phyloP scores from a whole-genome alignment of 768 basidiomycete species.

The Leccinum rimulosum region DNA sequence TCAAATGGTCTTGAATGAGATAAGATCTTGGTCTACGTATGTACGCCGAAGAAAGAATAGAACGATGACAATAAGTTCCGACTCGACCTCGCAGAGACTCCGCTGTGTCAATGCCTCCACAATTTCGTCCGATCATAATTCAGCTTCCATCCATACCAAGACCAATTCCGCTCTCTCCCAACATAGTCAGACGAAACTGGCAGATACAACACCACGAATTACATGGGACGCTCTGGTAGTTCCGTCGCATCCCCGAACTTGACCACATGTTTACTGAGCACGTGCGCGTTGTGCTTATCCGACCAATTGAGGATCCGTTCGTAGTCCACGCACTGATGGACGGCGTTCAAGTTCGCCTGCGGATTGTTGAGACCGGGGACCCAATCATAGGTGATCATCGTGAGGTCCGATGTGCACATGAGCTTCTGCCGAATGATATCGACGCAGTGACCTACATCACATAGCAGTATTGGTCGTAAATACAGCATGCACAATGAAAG shows the following conservation, averaged over 20 bases:
- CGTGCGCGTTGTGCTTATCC: not conserved
- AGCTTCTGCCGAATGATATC: conserved; percentile 5
- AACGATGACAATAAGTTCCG: not conserved
- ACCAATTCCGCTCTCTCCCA: not conserved
- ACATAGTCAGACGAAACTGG: not conserved
- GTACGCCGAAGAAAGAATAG: no score
- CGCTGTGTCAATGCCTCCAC: not conserved
- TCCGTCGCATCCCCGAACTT: not conserved
- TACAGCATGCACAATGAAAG: no score
- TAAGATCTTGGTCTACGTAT: no score
- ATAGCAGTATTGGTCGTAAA: not conserved
- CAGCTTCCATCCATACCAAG: not conserved
- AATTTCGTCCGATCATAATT: not conserved
- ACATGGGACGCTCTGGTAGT: not conserved
- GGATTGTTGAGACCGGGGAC: not conserved
- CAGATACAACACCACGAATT: not conserved
- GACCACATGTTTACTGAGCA: not conserved
- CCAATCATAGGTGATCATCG: conserved; percentile 1
- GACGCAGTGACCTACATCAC: not conserved
- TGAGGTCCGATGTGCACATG: conserved; percentile 3
- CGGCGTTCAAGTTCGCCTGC: not conserved
- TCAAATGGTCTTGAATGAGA: no score
- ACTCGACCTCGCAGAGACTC: not conserved
- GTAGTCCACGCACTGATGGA: conserved; percentile 2
- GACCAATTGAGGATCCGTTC: conserved; percentile 1